A percentile compares a stretch with the other conserved stretches of the same genome.
Conservation (phyloP, 345 rosid genomes). For the Sapria himalayana region DNA sequence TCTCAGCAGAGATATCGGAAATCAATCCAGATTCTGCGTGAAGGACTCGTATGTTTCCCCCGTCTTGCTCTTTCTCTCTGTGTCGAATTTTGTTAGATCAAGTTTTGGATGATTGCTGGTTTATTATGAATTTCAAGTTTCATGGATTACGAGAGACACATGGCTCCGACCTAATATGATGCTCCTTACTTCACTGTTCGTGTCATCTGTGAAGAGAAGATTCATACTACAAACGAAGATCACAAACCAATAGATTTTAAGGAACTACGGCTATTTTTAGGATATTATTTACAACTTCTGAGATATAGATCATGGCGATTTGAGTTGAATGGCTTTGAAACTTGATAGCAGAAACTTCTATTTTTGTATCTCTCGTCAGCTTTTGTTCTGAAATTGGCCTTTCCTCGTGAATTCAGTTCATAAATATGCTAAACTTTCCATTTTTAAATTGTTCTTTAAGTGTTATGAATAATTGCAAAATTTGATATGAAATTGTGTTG, state of each 20-base stretch:
- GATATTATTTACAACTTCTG: too few species aligned
- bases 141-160: too few species aligned
- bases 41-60: slow-evolving; percentile 39
- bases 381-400: too few species aligned
- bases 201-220: too few species aligned
- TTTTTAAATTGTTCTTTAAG: neutral
- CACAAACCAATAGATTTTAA: neutral
- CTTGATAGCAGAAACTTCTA: neutral
- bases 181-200: neutral
- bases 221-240: slow-evolving; percentile 6
- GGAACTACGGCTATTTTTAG: too few species aligned
- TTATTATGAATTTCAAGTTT: too few species aligned
- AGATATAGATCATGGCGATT: too few species aligned
- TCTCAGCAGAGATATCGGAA: slow-evolving; percentile 27
- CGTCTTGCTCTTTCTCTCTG: slow-evolving; percentile 1
- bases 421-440: neutral
- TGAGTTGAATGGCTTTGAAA: too few species aligned
- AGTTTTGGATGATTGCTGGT: slow-evolving; percentile 1
- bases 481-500: slow-evolving; percentile 1
- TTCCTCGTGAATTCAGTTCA: too few species aligned
- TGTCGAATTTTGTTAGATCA: neutral
- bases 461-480: neutral
- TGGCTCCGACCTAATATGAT: neutral
- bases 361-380: neutral
- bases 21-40: slow-evolving; percentile 43